Evolutionary conservation across 2,329 filamentous ascomycete species (phyloP).

Genomic region (Microdochium trichocladiopsis): DNA sequence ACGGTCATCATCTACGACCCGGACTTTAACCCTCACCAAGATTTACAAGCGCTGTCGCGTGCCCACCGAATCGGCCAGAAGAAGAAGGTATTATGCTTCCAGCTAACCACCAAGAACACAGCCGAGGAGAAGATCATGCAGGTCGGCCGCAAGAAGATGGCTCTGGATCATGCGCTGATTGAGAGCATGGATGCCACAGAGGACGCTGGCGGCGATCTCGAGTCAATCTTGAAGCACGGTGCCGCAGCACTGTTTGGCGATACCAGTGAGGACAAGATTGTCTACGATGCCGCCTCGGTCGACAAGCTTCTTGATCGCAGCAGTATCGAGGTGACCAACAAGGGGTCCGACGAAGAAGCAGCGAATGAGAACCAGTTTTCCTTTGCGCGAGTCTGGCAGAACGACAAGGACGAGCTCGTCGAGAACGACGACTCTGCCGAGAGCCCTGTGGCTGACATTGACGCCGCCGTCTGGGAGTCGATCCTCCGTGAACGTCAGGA

Average conservation of each 20-base stretch:
- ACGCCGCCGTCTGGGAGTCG: conserved; percentile 76
- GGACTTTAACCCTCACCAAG: conserved; percentile 97
- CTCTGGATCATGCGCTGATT: conserved; percentile 88
- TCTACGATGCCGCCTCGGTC: conserved; percentile 75
- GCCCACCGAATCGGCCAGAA: conserved; percentile 96
- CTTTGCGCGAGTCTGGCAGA: conserved; percentile 87
- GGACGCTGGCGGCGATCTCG: conserved; percentile 70
- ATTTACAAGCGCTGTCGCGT: conserved; percentile 89
- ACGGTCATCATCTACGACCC: conserved; percentile 97
- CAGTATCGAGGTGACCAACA: conserved; percentile 65
- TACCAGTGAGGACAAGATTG: conserved; percentile 64
- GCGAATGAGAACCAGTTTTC: conserved; percentile 76
- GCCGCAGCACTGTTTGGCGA: conserved; percentile 82
- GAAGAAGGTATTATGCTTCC: conserved; percentile 92
- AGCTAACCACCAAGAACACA: conserved; percentile 81
- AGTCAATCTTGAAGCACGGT: conserved; percentile 81
- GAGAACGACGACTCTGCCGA: conserved; percentile 44
- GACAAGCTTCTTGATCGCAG: conserved; percentile 87
- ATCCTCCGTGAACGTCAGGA: conserved; percentile 80
- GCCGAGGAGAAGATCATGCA: conserved; percentile 96
- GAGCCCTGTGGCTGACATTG: conserved; percentile 46
- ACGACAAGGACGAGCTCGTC: conserved; percentile 64
- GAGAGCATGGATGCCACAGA: conserved; percentile 86
- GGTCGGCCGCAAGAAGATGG: conserved; percentile 92
- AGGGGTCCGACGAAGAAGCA: conserved; percentile 45